Percentiles rank a stretch among this genome's conserved stretches.
phyloP scores from a whole-genome alignment of 345 rosid genomes.

The Trapa incisa region DNA sequence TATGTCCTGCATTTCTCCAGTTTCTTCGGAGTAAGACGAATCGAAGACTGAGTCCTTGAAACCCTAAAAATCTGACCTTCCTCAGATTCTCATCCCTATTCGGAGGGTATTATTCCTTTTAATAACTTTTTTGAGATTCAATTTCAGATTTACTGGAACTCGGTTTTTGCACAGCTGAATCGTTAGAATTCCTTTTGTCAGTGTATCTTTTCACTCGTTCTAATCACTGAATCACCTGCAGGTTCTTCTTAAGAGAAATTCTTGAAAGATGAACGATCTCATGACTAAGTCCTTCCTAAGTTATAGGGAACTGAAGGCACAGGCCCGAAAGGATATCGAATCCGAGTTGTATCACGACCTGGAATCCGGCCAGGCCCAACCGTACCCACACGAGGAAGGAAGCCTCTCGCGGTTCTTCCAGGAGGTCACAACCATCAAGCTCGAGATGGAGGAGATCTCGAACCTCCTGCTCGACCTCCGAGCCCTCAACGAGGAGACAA shows the following conservation, averaged over 20 bases:
- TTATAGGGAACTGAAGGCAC: constrained; percentile 73
- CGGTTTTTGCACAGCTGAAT: too few relatives aligned
- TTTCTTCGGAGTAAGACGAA: background rate
- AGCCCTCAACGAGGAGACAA: constrained; percentile 53
- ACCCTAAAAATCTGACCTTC: too few relatives aligned
- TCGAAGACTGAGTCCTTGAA: background rate
- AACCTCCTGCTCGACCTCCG: constrained; percentile 67
- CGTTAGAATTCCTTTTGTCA: too few relatives aligned
- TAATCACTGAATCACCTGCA: background rate
- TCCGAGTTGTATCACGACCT: constrained; percentile 24
- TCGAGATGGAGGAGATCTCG: constrained; percentile 62
- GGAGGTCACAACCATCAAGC: constrained; percentile 44
- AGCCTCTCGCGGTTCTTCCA: constrained; percentile 53
- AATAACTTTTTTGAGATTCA: background rate
- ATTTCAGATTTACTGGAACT: background rate
- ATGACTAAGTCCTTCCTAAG: constrained; percentile 79
- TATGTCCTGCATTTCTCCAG: background rate
- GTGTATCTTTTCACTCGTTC: too few relatives aligned
- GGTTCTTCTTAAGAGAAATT: background rate
- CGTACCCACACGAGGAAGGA: constrained; percentile 34
- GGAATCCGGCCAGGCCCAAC: constrained; percentile 32
- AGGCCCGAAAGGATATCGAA: constrained; percentile 43
- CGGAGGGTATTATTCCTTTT: background rate
- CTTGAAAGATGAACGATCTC: constrained; percentile 62
- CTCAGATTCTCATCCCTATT: background rate